phyloP scores from a whole-genome alignment of 257 asterid genomes.

The Solanum piurae region DNA sequence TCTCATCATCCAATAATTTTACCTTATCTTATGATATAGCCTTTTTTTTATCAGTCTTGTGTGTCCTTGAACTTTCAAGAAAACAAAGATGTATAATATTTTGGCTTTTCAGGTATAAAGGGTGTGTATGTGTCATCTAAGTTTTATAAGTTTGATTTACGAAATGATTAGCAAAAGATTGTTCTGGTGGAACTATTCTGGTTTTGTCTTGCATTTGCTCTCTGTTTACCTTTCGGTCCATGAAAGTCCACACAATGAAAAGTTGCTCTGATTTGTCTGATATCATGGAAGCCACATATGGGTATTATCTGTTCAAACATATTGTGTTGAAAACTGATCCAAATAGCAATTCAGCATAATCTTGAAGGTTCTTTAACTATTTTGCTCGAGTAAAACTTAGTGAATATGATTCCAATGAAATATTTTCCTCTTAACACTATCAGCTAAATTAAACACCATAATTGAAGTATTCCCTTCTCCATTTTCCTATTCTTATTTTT shows the following conservation, averaged over 20 bases:
- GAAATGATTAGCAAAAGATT: not conserved
- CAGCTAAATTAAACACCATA: not conserved
- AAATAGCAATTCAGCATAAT: not conserved
- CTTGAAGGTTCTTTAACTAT: not conserved
- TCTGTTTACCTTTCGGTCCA: not conserved
- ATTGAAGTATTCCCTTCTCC: not conserved
- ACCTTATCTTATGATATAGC: not conserved
- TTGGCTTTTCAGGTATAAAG: not conserved
- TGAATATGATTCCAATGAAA: not conserved
- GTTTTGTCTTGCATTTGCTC: too few relatives aligned
- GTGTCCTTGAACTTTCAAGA: not conserved
- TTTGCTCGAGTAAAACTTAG: not conserved
- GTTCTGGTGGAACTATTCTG: too few relatives aligned
- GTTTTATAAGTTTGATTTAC: not conserved
- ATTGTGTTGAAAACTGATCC: not conserved
- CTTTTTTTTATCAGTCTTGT: not conserved
- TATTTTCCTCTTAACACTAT: not conserved
- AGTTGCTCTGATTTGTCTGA: not conserved
- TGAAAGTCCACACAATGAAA: not conserved
- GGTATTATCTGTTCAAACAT: not conserved
- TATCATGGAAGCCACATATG: not conserved
- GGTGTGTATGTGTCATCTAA: not conserved
- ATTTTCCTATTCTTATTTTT: not conserved
- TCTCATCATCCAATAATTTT: constrained; percentile 29
- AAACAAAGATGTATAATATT: not conserved